phyloP scores from a whole-genome alignment of 225 moss, liverwort and hornwort genomes.

The Rhytidiadelphus loreus region DNA sequence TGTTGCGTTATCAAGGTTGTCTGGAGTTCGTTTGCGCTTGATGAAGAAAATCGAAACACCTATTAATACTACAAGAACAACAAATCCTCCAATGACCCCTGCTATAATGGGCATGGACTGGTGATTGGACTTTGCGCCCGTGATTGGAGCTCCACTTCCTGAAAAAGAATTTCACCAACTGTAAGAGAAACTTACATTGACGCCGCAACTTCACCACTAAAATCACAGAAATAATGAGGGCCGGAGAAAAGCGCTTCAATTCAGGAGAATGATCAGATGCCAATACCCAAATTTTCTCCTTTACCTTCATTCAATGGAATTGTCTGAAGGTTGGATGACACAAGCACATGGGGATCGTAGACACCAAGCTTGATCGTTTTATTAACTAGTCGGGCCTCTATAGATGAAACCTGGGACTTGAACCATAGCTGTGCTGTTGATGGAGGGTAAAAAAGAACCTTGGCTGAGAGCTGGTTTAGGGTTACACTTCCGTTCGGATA shows the following conservation, averaged over 20 bases:
- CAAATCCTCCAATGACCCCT: constrained; percentile 30
- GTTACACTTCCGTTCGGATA: background rate
- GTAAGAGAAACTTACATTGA: background rate
- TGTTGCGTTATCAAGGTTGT: constrained; percentile 12
- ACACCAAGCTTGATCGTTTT: constrained; percentile 5
- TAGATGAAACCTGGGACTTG: background rate
- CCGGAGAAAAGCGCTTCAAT: background rate
- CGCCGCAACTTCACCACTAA: background rate
- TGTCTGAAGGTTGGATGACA: constrained; percentile 22
- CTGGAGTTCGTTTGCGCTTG: constrained; percentile 27
- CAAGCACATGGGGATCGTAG: constrained; percentile 21
- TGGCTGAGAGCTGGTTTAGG: background rate
- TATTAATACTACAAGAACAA: constrained; percentile 1
- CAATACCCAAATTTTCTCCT: background rate
- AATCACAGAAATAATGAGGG: background rate
- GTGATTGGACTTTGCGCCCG: constrained; percentile 1
- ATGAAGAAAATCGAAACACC: constrained; percentile 19
- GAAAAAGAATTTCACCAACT: background rate
- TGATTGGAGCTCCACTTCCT: background rate
- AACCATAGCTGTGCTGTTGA: constrained; percentile 11
- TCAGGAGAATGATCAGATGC: background rate
- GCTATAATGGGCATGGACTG: constrained; percentile 29
- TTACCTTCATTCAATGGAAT: constrained; percentile 9
- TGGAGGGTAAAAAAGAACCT: constrained; percentile 10
- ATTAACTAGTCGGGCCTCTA: constrained; percentile 10